Conservation (phyloP, 129 eudicot genomes). For the Tanacetum coccineum region DNA sequence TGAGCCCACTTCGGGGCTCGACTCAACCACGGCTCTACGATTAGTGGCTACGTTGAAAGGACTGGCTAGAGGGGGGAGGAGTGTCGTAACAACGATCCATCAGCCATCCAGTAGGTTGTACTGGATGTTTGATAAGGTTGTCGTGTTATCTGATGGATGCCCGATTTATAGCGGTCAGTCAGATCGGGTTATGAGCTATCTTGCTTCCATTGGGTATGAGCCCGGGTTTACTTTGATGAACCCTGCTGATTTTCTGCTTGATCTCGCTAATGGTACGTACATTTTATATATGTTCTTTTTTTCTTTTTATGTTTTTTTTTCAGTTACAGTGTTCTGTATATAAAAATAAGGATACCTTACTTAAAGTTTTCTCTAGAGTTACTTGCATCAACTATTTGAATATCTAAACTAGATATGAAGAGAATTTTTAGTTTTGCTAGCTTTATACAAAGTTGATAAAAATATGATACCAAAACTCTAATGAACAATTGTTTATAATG, state of each 20-base stretch:
- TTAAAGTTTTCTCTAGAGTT: neutral
- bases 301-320: neutral
- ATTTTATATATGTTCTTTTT: neutral
- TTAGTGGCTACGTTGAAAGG: slow-evolving; percentile 53
- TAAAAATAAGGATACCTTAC: neutral
- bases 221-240: slow-evolving; percentile 55
- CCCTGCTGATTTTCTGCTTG: slow-evolving; percentile 92
- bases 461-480: neutral
- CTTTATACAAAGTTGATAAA: neutral
- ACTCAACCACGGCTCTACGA: slow-evolving; percentile 81
- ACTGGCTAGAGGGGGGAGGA: slow-evolving; percentile 72
- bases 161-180: slow-evolving; percentile 66
- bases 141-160: slow-evolving; percentile 67
- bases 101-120: slow-evolving; percentile 81
- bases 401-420: neutral
- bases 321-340: neutral
- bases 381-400: neutral
- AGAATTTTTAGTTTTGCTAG: no score
- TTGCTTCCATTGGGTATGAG: slow-evolving; percentile 59
- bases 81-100: slow-evolving; percentile 72
- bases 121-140: slow-evolving; percentile 79
- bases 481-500: neutral
- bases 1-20: slow-evolving; percentile 91
- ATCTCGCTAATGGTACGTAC: slow-evolving; percentile 83
- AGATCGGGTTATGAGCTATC: slow-evolving; percentile 61